Percentiles rank a stretch among this genome's conserved stretches.
Evolutionary conservation across 2,329 filamentous ascomycete species (phyloP).

Genomic region (Biscogniauxia sp.): DNA sequence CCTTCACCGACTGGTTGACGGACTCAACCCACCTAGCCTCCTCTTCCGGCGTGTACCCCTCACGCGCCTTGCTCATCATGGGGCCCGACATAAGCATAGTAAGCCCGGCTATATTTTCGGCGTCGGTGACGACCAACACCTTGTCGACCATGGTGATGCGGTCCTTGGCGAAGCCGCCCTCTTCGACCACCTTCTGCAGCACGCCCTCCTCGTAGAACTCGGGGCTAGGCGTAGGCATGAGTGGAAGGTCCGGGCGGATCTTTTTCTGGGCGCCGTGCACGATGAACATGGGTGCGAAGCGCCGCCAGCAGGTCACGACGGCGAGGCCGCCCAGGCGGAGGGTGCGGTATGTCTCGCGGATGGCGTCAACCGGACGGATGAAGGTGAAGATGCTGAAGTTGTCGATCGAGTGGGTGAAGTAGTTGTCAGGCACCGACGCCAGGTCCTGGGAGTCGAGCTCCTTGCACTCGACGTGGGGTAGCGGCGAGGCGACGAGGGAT

Average conservation of each 20-base stretch:
- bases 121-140: constrained; percentile 22
- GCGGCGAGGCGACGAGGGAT: constrained; percentile 25
- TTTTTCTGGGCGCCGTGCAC: constrained; percentile 26
- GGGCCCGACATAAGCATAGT: constrained; percentile 29
- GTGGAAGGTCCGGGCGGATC: constrained; percentile 25
- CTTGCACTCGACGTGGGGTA: constrained; percentile 25
- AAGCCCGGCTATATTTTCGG: constrained; percentile 28
- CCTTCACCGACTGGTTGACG: constrained; percentile 22
- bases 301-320: constrained; percentile 26
- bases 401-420: constrained; percentile 27
- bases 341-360: constrained; percentile 26
- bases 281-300: constrained; percentile 24
- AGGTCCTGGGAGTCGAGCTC: constrained; percentile 27
- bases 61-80: constrained; percentile 29
- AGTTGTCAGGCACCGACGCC: constrained; percentile 19
- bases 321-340: constrained; percentile 23
- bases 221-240: constrained; percentile 23
- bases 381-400: constrained; percentile 31
- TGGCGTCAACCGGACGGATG: constrained; percentile 15
- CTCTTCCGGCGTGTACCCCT: constrained; percentile 26
- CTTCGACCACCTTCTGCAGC: constrained; percentile 24
- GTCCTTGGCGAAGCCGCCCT: constrained; percentile 24
- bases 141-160: constrained; percentile 22
- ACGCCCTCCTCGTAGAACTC: constrained; percentile 26
- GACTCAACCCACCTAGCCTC: constrained; percentile 23